Base-by-base conservation (phyloP, 306 rosid species). In the Luffa aegyptiaca region DNA sequence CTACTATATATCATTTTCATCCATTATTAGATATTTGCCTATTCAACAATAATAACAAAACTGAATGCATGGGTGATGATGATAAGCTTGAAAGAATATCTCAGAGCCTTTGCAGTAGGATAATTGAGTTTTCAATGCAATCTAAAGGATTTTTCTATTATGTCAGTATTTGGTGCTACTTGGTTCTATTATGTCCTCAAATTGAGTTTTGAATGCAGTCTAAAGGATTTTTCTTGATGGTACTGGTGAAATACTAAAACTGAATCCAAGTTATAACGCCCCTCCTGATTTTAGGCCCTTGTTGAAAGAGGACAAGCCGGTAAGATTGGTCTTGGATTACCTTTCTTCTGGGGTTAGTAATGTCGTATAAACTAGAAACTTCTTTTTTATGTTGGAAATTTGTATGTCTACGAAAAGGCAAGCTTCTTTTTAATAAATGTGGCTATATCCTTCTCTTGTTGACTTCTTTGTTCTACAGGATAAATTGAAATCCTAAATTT, bases 181-280 rank as follows among this genome's bases (percentile, higher is more conserved):
- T 68, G 75, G 62, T 63, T 87, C 21, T 65, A 79, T 71, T 87
- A 20, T 80, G 42, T 77, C 35, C 51, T 68, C 53, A 20, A 51
- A 39, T 74, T 12, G 48, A 64, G 14, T 65, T 48, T 49, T 42
- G 52, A 36, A 18, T 75, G 18, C n/a, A 76, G 41, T 81, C 59
- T 61, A 51, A 72, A 51, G 63, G 52, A 39, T 53, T 68, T 56
- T 58, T 80, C 72, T 83, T 69, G 51, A 81, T 83, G 81, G 73
- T 80, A 52, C 88, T 93, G 97, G 94, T 82, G 99, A 95, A 87
- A 89, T 93, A 77, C 81, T 91, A 70, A 89, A 88, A 85, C 71
- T 92, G 72, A 96, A 95, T 88, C 97, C 97, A 84, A 91, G 85
- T 86, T 95, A 87, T 90, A 90, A 88, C 83, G 91, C 91, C 84